These are phyloP conservation scores for Linnemannia zychae DNA, from an alignment of 192 early-diverging fungal genomes.

Conservation along the genomic window DNA sequence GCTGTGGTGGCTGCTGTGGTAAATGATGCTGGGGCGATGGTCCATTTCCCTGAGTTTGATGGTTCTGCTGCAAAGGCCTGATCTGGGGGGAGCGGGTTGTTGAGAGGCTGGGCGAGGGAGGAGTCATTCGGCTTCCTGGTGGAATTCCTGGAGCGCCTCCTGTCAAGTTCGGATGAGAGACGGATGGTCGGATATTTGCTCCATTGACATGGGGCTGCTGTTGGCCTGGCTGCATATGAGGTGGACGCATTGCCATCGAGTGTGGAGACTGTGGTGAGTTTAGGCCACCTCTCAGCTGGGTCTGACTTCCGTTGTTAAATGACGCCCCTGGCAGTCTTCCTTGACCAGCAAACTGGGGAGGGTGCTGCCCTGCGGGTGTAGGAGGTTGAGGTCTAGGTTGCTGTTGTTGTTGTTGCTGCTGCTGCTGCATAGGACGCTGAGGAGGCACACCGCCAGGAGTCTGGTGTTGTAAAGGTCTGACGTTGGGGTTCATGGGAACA, in stretches of 20 bases:
- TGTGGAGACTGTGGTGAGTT: conserved; percentile 42
- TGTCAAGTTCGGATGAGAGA: conserved; percentile 32
- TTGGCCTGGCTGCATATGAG: conserved; percentile 25
- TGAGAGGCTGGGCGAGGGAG: conserved; percentile 29
- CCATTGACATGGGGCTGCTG: conserved; percentile 14
- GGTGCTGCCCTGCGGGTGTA: conserved; percentile 30
- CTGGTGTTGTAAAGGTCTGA: conserved; percentile 14
- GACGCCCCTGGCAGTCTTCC: conserved; percentile 22
- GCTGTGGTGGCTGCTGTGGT: conserved; percentile 14
- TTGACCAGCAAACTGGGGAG: conserved; percentile 10
- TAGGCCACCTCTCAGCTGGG: conserved; percentile 11
- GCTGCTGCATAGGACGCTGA: conserved; percentile 24
- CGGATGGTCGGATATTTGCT: conserved; percentile 27
- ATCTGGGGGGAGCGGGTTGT: conserved; percentile 38
- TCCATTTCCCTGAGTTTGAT: conserved; percentile 12
- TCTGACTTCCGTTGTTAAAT: conserved; percentile 23
- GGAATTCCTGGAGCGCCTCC: conserved; percentile 7
- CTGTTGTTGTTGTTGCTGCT: conserved; percentile 25
- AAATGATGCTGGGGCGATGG: conserved; percentile 10
- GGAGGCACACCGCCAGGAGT: conserved; percentile 1
- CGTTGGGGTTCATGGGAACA: conserved; percentile 13
- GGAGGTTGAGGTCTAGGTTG: conserved; percentile 26
- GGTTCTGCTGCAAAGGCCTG: conserved; percentile 30
- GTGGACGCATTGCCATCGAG: conserved; percentile 19
- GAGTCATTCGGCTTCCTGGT: conserved; percentile 26